These are phyloP conservation scores for Alternaria burnsii DNA, from an alignment of 2,329 filamentous ascomycete genomes.

Conservation along the genomic window DNA sequence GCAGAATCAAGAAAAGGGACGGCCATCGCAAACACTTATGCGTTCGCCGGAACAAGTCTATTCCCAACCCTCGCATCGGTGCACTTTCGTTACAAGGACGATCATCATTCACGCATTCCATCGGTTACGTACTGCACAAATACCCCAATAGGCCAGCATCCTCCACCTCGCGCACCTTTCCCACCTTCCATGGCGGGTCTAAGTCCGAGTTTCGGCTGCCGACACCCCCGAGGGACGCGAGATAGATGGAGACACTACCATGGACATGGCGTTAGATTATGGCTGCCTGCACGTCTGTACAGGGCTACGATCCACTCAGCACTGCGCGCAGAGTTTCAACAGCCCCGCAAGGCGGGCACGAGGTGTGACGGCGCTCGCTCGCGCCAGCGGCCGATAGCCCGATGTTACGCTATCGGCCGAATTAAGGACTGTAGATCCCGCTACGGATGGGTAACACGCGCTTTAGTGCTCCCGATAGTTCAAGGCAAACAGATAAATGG, in stretches of 20 bases:
- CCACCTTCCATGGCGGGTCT: background rate
- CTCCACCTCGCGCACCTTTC: background rate
- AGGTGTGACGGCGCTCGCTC: background rate
- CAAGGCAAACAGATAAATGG: background rate
- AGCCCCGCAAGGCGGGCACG: background rate
- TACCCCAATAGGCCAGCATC: background rate
- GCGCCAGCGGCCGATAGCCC: constrained; percentile 8
- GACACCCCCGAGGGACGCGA: background rate
- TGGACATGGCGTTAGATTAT: background rate
- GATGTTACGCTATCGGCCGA: constrained; percentile 1
- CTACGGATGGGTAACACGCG: background rate
- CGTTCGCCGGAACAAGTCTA: background rate
- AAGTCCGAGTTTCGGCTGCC: background rate
- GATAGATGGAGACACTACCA: background rate
- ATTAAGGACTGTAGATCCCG: background rate
- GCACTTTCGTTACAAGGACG: background rate
- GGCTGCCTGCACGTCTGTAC: background rate
- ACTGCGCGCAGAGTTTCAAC: background rate
- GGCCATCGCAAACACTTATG: background rate
- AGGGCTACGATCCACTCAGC: constrained; percentile 2
- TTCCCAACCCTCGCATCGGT: background rate
- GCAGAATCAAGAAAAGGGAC: background rate
- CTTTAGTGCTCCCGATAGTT: background rate
- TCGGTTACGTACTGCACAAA: constrained; percentile 1
- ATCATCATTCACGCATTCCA: background rate